A percentile compares a stretch with the other conserved stretches of the same genome.
Conservation (phyloP, 345 rosid species). For the Angophora floribunda region DNA sequence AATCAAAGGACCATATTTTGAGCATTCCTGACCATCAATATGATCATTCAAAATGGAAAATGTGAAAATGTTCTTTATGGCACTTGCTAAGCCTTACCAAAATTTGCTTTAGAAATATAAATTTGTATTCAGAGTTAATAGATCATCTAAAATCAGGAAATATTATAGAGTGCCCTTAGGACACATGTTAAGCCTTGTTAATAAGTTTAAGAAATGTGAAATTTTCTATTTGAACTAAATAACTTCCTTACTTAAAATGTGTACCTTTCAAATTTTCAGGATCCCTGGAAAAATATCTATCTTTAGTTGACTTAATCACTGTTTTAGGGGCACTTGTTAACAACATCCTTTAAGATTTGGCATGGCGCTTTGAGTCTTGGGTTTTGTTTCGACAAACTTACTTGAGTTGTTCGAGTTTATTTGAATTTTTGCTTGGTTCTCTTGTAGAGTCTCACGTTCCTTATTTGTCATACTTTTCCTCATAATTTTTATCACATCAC, state of each 20-base stretch:
- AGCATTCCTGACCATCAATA: not conserved
- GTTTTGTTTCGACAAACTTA: not conserved
- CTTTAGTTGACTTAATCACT: not conserved
- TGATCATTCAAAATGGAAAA: not conserved
- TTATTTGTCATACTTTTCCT: not conserved
- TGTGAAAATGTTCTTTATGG: not conserved
- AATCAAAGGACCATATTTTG: not conserved
- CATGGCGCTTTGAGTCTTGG: not conserved
- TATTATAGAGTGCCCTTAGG: not conserved
- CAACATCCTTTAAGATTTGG: not conserved
- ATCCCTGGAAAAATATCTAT: not conserved
- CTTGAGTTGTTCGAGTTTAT: not conserved
- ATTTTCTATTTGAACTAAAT: not conserved
- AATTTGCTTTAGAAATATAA: not conserved
- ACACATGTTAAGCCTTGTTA: not conserved
- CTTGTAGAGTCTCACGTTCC: not conserved
- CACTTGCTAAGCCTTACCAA: not conserved
- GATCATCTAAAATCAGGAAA: not conserved
- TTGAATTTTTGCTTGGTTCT: not conserved
- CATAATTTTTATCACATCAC: not conserved
- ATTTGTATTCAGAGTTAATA: not conserved
- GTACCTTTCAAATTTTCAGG: not conserved
- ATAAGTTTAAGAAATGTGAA: not conserved
- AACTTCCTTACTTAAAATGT: not conserved
- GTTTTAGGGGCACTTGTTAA: not conserved